Evolutionary conservation across 2,329 filamentous ascomycete genomes (phyloP).

Genomic region (Nemania abortiva): DNA sequence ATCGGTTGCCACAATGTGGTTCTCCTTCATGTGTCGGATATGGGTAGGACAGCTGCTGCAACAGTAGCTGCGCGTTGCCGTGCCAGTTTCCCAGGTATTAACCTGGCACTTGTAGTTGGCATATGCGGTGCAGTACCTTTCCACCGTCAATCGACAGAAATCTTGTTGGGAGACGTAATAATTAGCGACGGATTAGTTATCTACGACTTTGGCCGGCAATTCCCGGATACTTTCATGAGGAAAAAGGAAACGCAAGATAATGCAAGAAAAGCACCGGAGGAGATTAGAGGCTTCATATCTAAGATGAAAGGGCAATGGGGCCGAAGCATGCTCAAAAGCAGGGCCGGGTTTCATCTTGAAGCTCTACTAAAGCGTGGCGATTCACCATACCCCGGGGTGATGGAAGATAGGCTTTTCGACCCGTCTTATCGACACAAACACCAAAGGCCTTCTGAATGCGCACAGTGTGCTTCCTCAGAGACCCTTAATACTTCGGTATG

Average conservation of each 20-base stretch:
- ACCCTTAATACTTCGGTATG: conserved; percentile 5
- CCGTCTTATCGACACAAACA: conserved; percentile 17
- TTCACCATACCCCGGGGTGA: conserved; percentile 12
- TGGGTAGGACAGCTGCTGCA: conserved; percentile 20
- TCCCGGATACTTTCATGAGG: conserved; percentile 17
- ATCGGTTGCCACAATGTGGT: conserved; percentile 28
- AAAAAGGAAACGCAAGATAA: conserved; percentile 1
- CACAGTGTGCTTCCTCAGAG: conserved; percentile 8
- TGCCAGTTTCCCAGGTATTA: conserved; percentile 19
- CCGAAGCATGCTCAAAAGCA: conserved; percentile 6
- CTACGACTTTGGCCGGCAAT: conserved; percentile 27
- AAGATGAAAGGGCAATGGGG: conserved; percentile 14
- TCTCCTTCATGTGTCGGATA: conserved; percentile 20
- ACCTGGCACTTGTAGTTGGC: conserved; percentile 10
- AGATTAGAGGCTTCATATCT: conserved; percentile 13
- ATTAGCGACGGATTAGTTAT: conserved; percentile 22
- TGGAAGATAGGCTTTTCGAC: conserved; percentile 17
- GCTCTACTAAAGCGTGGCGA: conserved; percentile 5
- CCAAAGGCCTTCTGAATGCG: background rate
- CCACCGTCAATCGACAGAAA: background rate
- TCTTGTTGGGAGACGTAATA: conserved; percentile 21
- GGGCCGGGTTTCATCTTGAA: conserved; percentile 15
- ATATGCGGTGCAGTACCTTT: conserved; percentile 24
- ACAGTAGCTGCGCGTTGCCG: conserved; percentile 19
- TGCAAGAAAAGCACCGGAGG: conserved; percentile 17